Conservation (phyloP, 169 alveolate species). For the Cryptosporidium canis region DNA sequence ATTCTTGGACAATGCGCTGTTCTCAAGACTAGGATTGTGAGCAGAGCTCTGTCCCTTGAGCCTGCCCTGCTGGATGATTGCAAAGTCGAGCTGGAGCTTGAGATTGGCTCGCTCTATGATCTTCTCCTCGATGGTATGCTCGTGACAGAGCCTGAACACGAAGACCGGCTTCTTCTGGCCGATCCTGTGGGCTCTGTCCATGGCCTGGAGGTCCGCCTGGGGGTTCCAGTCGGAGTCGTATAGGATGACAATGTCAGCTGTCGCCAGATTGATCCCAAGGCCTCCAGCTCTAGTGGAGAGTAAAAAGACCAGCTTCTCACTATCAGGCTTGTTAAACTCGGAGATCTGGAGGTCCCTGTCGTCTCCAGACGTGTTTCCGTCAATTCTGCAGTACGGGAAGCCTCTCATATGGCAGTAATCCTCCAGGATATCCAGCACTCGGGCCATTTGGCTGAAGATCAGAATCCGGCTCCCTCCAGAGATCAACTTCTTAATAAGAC, state of each 20-base stretch:
- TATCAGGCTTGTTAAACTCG: slow-evolving; percentile 88
- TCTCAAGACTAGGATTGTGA: slow-evolving; percentile 73
- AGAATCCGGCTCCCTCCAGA: slow-evolving; percentile 85
- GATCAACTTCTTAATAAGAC: slow-evolving; percentile 81
- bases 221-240: slow-evolving; percentile 99
- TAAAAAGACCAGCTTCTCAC: slow-evolving; percentile 91
- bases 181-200: slow-evolving; percentile 97
- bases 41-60: slow-evolving; percentile 72
- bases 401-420: slow-evolving; percentile 93
- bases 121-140: slow-evolving; percentile 97
- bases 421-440: slow-evolving; percentile 93
- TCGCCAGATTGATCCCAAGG: slow-evolving; percentile 94
- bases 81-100: slow-evolving; percentile 95
- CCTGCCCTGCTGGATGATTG: slow-evolving; percentile 95
- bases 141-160: slow-evolving; percentile 94
- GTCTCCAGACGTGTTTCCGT: slow-evolving; percentile 96
- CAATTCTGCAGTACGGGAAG: slow-evolving; percentile 93
- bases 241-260: slow-evolving; percentile 97
- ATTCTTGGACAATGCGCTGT: slow-evolving; percentile 82
- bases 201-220: slow-evolving; percentile 95
- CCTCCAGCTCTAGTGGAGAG: slow-evolving; percentile 98
- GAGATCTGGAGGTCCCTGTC: slow-evolving; percentile 92
- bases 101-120: slow-evolving; percentile 95
- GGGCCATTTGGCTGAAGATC: slow-evolving; percentile 92
- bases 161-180: slow-evolving; percentile 96